Percentiles rank a stretch among this genome's conserved stretches.
These are phyloP conservation scores for Quercus phellos DNA, from an alignment of 331 rosid genomes.

Conservation along the genomic window DNA sequence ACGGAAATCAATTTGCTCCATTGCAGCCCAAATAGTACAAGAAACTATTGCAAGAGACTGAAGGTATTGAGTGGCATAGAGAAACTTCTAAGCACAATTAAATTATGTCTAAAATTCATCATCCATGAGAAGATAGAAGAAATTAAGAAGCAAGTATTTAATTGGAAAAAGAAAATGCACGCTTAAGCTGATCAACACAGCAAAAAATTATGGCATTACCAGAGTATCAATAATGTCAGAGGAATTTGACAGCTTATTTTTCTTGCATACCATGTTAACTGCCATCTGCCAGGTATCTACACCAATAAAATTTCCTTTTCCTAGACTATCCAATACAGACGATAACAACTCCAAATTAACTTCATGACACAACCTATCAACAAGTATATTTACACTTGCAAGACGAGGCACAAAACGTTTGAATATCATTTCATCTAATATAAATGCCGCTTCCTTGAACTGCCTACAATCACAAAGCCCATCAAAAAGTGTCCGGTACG, in stretches of 20 bases:
- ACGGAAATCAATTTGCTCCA: no score
- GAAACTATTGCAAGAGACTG: no score
- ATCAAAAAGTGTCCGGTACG: conserved; percentile 56
- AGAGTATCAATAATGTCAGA: conserved; percentile 35
- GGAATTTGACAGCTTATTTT: conserved; percentile 25
- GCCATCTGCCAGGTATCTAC: conserved; percentile 36
- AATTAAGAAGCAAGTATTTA: no score
- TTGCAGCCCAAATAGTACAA: no score
- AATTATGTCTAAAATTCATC: no score
- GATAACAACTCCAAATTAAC: conserved; percentile 39
- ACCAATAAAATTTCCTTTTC: conserved; percentile 28
- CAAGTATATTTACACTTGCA: conserved; percentile 30
- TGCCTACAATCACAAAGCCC: conserved; percentile 48
- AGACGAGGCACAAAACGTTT: conserved; percentile 45
- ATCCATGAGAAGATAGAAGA: no score
- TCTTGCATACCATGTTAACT: conserved; percentile 40
- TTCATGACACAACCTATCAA: conserved; percentile 34
- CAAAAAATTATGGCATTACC: conserved; percentile 12
- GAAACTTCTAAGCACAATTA: no score
- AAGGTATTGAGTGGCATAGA: no score
- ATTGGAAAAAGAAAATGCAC: neutral
- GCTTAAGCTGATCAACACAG: neutral
- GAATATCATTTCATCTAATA: conserved; percentile 73
- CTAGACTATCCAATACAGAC: conserved; percentile 37
- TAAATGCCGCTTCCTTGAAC: conserved; percentile 49